Percentiles rank a stretch among this genome's conserved stretches.
Conservation (phyloP, 306 rosid species). For the Fragaria ananassa region DNA sequence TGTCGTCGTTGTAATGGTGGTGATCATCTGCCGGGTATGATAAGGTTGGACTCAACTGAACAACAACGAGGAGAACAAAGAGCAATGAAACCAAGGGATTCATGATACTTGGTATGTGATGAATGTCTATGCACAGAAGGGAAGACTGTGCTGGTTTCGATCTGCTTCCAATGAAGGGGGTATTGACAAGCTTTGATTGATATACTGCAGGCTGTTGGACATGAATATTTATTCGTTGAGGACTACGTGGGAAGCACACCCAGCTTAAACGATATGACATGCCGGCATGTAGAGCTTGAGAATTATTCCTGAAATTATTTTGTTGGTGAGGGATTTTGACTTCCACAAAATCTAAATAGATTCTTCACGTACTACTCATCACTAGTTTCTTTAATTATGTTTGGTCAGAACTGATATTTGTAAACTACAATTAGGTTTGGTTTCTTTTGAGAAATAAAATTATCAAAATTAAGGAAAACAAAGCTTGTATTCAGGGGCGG, state of each 20-base stretch:
- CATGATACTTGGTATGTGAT: constrained; percentile 8
- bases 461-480: background rate
- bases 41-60: constrained; percentile 32
- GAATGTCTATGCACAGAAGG: background rate
- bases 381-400: background rate
- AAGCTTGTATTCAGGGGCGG: background rate
- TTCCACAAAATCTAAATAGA: background rate
- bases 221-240: background rate
- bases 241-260: constrained; percentile 40
- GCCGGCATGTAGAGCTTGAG: constrained; percentile 32
- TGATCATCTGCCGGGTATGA: background rate
- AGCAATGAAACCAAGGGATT: constrained; percentile 20
- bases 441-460: background rate
- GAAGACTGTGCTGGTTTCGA: background rate
- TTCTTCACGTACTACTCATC: background rate
- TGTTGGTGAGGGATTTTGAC: background rate
- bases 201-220: background rate
- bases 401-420: background rate
- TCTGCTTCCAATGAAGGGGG: constrained; percentile 6
- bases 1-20: constrained; percentile 9
- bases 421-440: background rate
- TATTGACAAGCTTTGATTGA: constrained; percentile 6
- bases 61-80: constrained; percentile 31
- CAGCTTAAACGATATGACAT: constrained; percentile 24
- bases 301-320: background rate